These are phyloP conservation scores for Arthrobotrys iridis DNA, from an alignment of 2,329 filamentous ascomycete species.

Conservation along the genomic window DNA sequence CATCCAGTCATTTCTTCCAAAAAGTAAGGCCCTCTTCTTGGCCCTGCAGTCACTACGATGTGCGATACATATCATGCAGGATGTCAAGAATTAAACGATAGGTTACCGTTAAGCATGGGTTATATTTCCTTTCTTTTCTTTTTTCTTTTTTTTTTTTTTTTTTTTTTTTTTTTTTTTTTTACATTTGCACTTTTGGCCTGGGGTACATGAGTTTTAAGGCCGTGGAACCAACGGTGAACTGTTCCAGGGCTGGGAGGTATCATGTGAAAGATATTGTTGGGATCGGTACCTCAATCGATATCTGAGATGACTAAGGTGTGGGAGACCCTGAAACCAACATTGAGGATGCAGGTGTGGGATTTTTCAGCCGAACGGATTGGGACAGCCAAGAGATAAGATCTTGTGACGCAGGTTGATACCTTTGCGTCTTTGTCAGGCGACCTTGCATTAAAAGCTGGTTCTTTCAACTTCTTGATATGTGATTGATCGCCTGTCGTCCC, in stretches of 20 bases:
- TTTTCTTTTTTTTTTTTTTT: too few species aligned
- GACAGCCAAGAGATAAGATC: conserved; percentile 11
- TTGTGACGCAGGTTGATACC: too few species aligned
- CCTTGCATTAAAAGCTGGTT: too few species aligned
- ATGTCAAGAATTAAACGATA: conserved; percentile 1
- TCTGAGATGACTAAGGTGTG: background rate
- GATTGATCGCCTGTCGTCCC: too few species aligned
- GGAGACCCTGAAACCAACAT: background rate
- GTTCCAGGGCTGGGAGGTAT: background rate
- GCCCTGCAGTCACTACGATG: background rate
- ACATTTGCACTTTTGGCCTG: background rate
- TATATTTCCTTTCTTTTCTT: too few species aligned
- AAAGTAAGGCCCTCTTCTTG: background rate
- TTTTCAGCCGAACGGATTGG: conserved; percentile 36
- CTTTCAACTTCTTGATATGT: too few species aligned
- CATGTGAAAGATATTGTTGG: background rate
- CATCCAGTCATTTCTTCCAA: conserved; percentile 8
- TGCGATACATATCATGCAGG: background rate
- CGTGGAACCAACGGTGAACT: background rate
- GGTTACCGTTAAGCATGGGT: background rate
- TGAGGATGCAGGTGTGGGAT: conserved; percentile 31
- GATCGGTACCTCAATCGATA: background rate
- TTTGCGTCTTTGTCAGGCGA: background rate
- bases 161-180: too few species aligned
- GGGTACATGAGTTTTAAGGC: background rate